Conservation (phyloP, 73 alveolate genomes). For the Durusdinium trenchii region DNA sequence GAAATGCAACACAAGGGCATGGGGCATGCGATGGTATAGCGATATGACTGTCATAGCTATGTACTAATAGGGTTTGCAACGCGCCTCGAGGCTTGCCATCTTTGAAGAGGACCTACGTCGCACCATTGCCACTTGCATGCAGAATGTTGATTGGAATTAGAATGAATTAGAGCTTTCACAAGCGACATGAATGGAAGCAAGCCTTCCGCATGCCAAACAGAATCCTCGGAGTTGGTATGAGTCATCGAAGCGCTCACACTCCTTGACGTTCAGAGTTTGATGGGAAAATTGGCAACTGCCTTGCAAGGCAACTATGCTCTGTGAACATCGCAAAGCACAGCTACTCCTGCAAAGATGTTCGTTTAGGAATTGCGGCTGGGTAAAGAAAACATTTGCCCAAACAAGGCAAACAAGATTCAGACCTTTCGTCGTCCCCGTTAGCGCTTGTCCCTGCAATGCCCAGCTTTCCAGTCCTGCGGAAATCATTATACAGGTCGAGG, state of each 20-base stretch:
- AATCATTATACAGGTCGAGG: no score
- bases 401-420: not conserved
- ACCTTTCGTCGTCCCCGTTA: no score
- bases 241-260: not conserved
- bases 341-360: conserved; percentile 56
- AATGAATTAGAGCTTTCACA: no score
- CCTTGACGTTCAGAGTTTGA: not conserved
- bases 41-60: no score
- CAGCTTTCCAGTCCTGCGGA: no score
- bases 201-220: not conserved
- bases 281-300: not conserved
- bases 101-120: conserved; percentile 40
- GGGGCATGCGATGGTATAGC: no score
- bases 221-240: not conserved
- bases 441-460: no score
- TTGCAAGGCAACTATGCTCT: conserved; percentile 66
- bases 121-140: conserved; percentile 24
- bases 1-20: no score
- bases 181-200: not conserved
- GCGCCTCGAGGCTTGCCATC: conserved; percentile 55
- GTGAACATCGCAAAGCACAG: conserved; percentile 61
- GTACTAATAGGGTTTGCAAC: no score
- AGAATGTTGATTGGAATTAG: no score
- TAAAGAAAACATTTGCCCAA: not conserved
- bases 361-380: conserved; percentile 40